phyloP scores from a whole-genome alignment of 495 filamentous ascomycete species.

The Talaromyces adpressus region DNA sequence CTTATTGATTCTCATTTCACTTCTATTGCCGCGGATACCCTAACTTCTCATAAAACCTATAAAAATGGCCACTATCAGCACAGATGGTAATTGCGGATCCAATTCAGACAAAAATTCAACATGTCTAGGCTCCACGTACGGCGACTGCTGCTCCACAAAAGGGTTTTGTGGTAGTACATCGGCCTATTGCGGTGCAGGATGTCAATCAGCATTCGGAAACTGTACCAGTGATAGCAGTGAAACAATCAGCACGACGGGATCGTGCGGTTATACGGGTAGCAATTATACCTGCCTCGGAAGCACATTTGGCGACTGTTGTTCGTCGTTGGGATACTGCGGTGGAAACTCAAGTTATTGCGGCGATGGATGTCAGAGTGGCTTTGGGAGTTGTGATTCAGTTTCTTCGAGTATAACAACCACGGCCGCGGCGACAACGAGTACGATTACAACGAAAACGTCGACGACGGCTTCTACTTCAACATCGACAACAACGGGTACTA shows the following conservation, averaged over 20 bases:
- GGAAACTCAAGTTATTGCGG: background rate
- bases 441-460: background rate
- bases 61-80: background rate
- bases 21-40: background rate
- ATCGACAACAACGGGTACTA: background rate
- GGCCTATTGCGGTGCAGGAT: background rate
- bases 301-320: background rate
- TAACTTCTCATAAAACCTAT: background rate
- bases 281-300: background rate
- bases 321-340: background rate
- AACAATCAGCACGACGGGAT: background rate
- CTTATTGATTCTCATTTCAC: background rate
- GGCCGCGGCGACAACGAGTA: background rate
- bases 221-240: background rate
- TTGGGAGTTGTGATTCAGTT: background rate
- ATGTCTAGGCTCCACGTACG: background rate
- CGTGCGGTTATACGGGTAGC: background rate
- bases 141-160: background rate
- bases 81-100: background rate
- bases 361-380: background rate
- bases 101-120: background rate
- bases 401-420: background rate
- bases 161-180: background rate
- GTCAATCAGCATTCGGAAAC: background rate
- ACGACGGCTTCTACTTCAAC: background rate